Conservation (phyloP, 352 stramenopile genomes). For the Pythium phragmitis region DNA sequence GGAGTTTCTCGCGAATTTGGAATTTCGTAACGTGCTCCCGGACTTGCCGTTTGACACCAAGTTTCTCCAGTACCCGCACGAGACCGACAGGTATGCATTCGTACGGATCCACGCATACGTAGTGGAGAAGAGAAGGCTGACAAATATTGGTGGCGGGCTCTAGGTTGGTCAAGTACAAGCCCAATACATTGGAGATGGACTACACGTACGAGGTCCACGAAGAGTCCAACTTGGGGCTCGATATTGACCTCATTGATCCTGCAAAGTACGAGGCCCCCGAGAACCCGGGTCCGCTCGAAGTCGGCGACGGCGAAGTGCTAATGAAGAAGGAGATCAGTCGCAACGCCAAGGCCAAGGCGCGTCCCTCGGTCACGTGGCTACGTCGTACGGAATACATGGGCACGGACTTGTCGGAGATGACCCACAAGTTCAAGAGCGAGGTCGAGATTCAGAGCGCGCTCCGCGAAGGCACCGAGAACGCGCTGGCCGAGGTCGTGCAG, state of each 20-base stretch:
- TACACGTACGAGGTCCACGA: constrained; percentile 87
- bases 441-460: constrained; percentile 81
- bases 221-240: constrained; percentile 72
- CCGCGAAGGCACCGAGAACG: constrained; percentile 79
- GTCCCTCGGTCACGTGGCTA: constrained; percentile 76
- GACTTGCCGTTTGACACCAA: constrained; percentile 87
- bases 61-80: constrained; percentile 82
- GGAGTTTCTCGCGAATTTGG: constrained; percentile 76
- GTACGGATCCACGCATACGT: not conserved
- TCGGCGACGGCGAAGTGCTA: constrained; percentile 71
- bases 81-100: constrained; percentile 55
- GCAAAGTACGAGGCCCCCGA: constrained; percentile 78
- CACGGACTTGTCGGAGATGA: constrained; percentile 81
- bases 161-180: constrained; percentile 87
- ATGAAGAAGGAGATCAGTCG: constrained; percentile 76
- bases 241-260: constrained; percentile 83
- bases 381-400: constrained; percentile 85
- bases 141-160: not conserved
- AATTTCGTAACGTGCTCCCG: constrained; percentile 82
- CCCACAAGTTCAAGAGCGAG: constrained; percentile 88
- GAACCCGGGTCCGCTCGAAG: constrained; percentile 49
- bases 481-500: constrained; percentile 70
- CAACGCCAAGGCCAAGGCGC: constrained; percentile 61
- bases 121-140: not conserved
- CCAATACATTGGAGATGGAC: constrained; percentile 80